phyloP scores from a whole-genome alignment of 306 rosid species.

The Malus sieversii region DNA sequence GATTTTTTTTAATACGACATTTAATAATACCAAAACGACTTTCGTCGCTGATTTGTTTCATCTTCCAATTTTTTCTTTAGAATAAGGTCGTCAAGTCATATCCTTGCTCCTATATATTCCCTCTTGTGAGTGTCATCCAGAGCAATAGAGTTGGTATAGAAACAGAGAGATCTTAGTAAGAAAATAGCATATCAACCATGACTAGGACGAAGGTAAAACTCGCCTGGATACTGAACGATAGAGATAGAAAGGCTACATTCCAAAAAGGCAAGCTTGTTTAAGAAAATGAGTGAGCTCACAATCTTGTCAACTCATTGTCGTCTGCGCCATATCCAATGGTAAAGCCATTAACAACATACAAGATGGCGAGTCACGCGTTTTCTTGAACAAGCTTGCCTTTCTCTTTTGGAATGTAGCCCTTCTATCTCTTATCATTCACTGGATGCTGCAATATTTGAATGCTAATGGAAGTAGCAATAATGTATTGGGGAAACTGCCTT shows the following conservation, averaged over 20 bases:
- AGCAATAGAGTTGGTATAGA: no score
- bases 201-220: constrained; percentile 26
- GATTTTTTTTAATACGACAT: no score
- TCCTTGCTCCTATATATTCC: no score
- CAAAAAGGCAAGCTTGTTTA: constrained; percentile 21
- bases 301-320: not conserved
- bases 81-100: no score
- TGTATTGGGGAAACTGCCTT: not conserved
- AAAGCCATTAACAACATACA: no score
- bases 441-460: not conserved
- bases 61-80: no score
- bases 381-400: no score
- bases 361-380: no score
- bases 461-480: not conserved
- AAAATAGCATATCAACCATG: constrained; percentile 10
- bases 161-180: not conserved
- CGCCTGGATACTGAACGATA: constrained; percentile 21
- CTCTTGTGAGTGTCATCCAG: no score
- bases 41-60: not conserved
- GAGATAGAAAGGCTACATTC: constrained; percentile 27
- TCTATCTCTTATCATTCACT: no score
- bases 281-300: constrained; percentile 31
- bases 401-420: no score
- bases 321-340: no score
- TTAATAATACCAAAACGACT: not conserved